phyloP scores from a whole-genome alignment of 306 rosid genomes.

The Oemleria cerasiformis region DNA sequence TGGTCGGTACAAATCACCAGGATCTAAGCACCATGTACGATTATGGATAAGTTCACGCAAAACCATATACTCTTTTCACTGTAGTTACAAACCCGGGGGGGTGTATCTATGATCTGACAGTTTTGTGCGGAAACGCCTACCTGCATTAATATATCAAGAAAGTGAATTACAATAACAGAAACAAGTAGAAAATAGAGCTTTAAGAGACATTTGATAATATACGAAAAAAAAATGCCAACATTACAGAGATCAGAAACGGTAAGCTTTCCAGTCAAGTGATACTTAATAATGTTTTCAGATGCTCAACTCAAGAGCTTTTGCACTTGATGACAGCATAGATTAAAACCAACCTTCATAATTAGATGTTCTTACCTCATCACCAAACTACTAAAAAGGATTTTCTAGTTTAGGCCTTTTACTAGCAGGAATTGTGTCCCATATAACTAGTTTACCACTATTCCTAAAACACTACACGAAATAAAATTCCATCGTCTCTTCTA shows the following conservation, averaged over 20 bases:
- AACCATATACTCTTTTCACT: neutral
- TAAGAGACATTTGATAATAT: neutral
- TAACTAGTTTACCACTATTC: too few relatives aligned
- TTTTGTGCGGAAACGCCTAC: neutral
- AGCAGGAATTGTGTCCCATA: neutral
- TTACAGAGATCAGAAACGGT: neutral
- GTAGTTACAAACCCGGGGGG: neutral
- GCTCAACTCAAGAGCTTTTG: neutral
- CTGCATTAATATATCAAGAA: conserved; percentile 14
- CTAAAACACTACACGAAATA: too few relatives aligned
- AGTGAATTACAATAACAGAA: neutral
- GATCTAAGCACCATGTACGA: neutral
- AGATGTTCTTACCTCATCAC: neutral
- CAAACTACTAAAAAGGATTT: neutral
- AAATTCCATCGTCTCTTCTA: too few relatives aligned
- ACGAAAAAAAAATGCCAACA: neutral
- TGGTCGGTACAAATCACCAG: conserved; percentile 4
- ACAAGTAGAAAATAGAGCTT: neutral
- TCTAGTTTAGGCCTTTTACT: neutral
- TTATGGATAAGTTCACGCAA: neutral
- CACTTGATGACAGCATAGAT: neutral
- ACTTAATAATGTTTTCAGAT: neutral
- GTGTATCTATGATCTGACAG: neutral
- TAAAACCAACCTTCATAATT: neutral
- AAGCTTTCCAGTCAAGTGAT: neutral